Percentiles rank a stretch among this genome's conserved stretches.
Evolutionary conservation across 1,284 basidiomycete species (phyloP).

Genomic region (Trichosporon ovoides): DNA sequence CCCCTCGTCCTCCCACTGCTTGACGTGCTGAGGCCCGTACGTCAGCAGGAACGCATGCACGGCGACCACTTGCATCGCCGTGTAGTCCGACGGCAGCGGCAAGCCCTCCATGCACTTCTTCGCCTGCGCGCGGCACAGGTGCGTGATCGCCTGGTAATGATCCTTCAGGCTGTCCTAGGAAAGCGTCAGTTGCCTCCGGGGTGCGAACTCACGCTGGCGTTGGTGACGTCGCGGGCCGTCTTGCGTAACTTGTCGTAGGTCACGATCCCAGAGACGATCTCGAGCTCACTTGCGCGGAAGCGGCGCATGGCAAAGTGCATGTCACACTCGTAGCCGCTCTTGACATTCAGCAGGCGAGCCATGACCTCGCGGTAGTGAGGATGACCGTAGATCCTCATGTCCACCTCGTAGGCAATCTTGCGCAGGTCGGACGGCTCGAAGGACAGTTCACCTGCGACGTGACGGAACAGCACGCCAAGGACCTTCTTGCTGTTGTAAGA

Average conservation of each 20-base stretch:
- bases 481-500: conserved; percentile 36
- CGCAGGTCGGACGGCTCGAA: conserved; percentile 32
- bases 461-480: conserved; percentile 41
- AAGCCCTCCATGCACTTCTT: conserved; percentile 4
- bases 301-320: conserved; percentile 38
- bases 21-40: conserved; percentile 30
- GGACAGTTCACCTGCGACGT: conserved; percentile 35
- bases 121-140: conserved; percentile 21
- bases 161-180: conserved; percentile 37
- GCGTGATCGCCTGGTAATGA: conserved; percentile 24
- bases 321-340: conserved; percentile 33
- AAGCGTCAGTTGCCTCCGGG: background rate
- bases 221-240: conserved; percentile 26
- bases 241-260: conserved; percentile 36
- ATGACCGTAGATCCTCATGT: conserved; percentile 22
- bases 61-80: conserved; percentile 29
- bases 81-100: conserved; percentile 11
- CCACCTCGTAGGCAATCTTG: conserved; percentile 23
- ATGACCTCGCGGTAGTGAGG: conserved; percentile 27
- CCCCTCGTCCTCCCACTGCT: conserved; percentile 28
- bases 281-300: conserved; percentile 36
- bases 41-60: conserved; percentile 39
- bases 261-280: conserved; percentile 38
- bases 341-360: conserved; percentile 29
- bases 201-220: background rate